Base-by-base conservation (phyloP, 768 basidiomycete genomes). In the Clitopilus passeckerianus region DNA sequence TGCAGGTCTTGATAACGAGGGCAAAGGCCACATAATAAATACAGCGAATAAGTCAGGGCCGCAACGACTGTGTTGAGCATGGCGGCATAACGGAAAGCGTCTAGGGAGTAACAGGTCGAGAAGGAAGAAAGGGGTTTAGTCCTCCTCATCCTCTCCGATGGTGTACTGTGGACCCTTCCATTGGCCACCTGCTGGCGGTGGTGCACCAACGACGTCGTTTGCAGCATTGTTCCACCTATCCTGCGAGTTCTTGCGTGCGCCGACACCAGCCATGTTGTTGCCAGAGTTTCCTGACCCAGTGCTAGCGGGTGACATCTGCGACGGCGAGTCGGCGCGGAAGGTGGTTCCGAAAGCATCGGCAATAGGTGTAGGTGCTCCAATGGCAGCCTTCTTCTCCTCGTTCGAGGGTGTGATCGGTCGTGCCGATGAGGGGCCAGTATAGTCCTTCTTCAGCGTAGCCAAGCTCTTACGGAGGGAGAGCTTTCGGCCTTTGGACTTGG, bases 121-220 rank as follows among this genome's bases (percentile, higher is more conserved):
- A 18, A 54, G 5, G 18, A 54, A 5, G 27, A 6, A 33, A 54
- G 27, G 34, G 15, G 23, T 37, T 34, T 24, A 33, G 23, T 64
- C 60, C 12, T 70, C 72, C 12, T 72, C 71, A 55, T 70, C 75
- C 4, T 71, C 71, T 12, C 67, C 74, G 66, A 72, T 71, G 8
- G 69, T 64, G 60, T 75, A 75, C 59, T 63, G 58, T n/a, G 68
- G 68, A 0, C 69, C 70, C 18, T 65, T 70, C 58, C 68, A 66
- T 18, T 58, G 34, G 1, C 61, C 65, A 23, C 59, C 56, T 6
- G 54, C 59, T 50, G 46, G 46, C 20, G 46, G 46, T 50, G 46
- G 46, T 22, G 58, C 52, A 14, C 33, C 43, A 16, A 50, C 57
- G 44, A 57, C 61, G 57, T 60, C 12, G 60, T 54, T 44, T 24